Conservation (phyloP, 106 monocot genomes). For the Dendrobium huoshanense region DNA sequence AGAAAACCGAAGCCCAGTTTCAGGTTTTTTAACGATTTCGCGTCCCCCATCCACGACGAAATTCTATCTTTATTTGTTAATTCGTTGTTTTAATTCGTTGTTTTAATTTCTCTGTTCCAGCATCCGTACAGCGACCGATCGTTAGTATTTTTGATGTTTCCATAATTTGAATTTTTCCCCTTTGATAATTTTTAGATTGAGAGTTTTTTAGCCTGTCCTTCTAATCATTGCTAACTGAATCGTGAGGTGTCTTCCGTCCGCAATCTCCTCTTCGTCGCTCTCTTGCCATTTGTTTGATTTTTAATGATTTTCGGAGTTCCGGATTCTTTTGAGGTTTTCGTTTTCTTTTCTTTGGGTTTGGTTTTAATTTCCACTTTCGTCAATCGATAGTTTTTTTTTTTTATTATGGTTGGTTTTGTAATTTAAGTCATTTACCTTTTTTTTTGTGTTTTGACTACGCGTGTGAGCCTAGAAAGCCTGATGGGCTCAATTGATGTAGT, state of each 20-base stretch:
- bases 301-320: not conserved
- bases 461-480: constrained; percentile 7
- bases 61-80: not conserved
- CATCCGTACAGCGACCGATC: not conserved
- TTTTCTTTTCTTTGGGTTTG: not conserved
- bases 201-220: not conserved
- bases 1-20: not conserved
- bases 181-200: not conserved
- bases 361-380: not conserved
- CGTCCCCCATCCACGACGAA: not conserved
- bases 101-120: not conserved
- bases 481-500: constrained; percentile 8
- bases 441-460: constrained; percentile 4
- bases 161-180: not conserved
- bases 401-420: not conserved
- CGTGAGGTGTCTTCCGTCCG: not conserved
- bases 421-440: constrained; percentile 2
- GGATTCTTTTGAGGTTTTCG: constrained; percentile 2
- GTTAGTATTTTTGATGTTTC: not conserved
- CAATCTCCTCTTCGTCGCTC: not conserved
- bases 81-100: not conserved
- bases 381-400: constrained; percentile 4
- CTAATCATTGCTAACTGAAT: not conserved
- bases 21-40: not conserved
- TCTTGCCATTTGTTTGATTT: not conserved